These are phyloP conservation scores for Bidens hawaiensis DNA, from an alignment of 140 eudicot genomes.

Conservation along the genomic window DNA sequence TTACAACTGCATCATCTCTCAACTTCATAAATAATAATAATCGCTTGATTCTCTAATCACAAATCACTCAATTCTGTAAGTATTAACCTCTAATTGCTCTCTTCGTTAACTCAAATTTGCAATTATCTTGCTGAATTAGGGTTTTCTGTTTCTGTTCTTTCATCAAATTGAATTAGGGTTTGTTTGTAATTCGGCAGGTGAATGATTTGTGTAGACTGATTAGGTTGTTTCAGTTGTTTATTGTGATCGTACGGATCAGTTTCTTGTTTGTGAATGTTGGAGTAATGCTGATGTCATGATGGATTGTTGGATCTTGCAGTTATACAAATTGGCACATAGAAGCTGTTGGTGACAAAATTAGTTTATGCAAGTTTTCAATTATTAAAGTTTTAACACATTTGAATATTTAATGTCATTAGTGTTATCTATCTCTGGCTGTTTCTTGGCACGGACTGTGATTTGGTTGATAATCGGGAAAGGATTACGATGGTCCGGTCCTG, in stretches of 20 bases:
- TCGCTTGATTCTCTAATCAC: neutral
- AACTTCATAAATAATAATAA: constrained; percentile 12
- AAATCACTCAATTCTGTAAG: constrained; percentile 20
- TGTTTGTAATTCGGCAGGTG: neutral
- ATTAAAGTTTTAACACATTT: too few species aligned
- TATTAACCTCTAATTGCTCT: neutral
- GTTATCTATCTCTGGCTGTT: too few species aligned
- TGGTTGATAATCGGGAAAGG: too few species aligned
- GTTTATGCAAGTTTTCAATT: neutral
- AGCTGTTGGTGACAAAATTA: neutral
- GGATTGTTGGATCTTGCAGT: neutral
- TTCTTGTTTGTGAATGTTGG: constrained; percentile 6
- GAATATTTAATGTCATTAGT: too few species aligned
- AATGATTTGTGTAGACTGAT: neutral
- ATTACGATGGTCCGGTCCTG: too few species aligned
- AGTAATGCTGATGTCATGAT: neutral
- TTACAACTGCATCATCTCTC: constrained; percentile 8
- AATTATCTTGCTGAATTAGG: constrained; percentile 17
- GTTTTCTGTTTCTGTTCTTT: constrained; percentile 9
- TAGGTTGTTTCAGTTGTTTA: neutral
- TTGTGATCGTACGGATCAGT: neutral
- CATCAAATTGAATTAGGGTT: constrained; percentile 10
- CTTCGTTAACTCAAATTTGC: neutral
- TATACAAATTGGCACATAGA: neutral
- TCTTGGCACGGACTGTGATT: too few species aligned